Percentiles rank a stretch among this genome's conserved stretches.
Conservation (phyloP, 2,329 filamentous ascomycete species). For the Fusarium succisae region DNA sequence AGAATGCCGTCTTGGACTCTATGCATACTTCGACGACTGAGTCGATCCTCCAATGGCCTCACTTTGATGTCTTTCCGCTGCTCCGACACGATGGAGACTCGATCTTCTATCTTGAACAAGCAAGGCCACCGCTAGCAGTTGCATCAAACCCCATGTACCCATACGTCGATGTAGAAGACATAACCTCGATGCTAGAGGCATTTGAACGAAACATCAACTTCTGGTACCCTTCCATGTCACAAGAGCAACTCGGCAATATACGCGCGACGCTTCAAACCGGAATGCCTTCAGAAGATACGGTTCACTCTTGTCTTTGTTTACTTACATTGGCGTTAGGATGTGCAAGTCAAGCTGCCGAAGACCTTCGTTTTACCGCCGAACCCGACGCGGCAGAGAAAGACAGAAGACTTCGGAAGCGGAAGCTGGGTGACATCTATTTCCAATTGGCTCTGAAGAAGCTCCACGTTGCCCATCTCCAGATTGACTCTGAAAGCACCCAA, state of each 20-base stretch:
- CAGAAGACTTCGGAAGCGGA: slow-evolving; percentile 44
- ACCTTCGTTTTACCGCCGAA: slow-evolving; percentile 32
- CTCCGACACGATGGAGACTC: slow-evolving; percentile 55
- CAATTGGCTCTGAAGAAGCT: slow-evolving; percentile 57
- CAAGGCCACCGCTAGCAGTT: slow-evolving; percentile 49
- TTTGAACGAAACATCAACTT: slow-evolving; percentile 61
- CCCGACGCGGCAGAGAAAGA: slow-evolving; percentile 44
- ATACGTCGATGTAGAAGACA: slow-evolving; percentile 53
- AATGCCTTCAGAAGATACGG: slow-evolving; percentile 49
- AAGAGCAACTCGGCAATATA: slow-evolving; percentile 48
- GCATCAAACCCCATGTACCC: slow-evolving; percentile 52
- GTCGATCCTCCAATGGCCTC: slow-evolving; percentile 61
- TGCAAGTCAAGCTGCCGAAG: slow-evolving; percentile 52
- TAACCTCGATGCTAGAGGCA: slow-evolving; percentile 52
- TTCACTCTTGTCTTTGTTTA: slow-evolving; percentile 54
- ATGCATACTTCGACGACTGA: slow-evolving; percentile 62
- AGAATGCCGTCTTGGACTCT: slow-evolving; percentile 60
- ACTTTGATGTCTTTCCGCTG: slow-evolving; percentile 56
- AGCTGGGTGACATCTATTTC: slow-evolving; percentile 56
- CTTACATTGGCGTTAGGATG: slow-evolving; percentile 60
- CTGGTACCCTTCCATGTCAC: slow-evolving; percentile 62
- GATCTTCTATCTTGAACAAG: slow-evolving; percentile 59
- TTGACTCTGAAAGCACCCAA: slow-evolving; percentile 57
- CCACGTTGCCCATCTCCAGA: slow-evolving; percentile 56
- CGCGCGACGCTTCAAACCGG: slow-evolving; percentile 47